Conservation (phyloP, 345 rosid species). For the Eucalyptus rudis region DNA sequence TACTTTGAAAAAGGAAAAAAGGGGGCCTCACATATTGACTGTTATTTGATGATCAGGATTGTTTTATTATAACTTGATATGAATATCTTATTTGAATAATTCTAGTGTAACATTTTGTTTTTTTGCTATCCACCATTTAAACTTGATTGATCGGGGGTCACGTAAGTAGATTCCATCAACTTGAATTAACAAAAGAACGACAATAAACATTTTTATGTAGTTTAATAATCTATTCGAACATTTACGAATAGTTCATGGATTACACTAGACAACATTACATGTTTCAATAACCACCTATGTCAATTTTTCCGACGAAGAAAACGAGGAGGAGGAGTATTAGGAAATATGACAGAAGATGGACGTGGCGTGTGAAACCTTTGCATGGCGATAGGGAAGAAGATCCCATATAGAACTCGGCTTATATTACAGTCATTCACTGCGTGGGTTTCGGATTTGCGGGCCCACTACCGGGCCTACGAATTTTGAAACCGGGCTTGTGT, state of each 20-base stretch:
- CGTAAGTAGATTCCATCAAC: background rate
- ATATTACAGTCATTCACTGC: background rate
- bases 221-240: background rate
- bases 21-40: background rate
- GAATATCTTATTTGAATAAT: background rate
- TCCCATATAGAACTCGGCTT: background rate
- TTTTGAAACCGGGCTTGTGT: background rate
- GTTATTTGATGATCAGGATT: background rate
- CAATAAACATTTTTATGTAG: background rate
- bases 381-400: background rate
- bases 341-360: background rate
- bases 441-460: background rate
- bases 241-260: background rate
- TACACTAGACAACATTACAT: background rate
- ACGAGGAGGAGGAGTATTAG: background rate
- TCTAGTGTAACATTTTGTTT: background rate
- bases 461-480: background rate
- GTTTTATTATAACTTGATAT: background rate
- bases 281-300: background rate
- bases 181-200: background rate
- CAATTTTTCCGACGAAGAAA: background rate
- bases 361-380: background rate
- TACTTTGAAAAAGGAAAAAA: background rate
- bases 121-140: background rate
- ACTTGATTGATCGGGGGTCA: fast-evolving